A percentile compares a stretch with the other conserved stretches of the same genome.
Evolutionary conservation across 495 filamentous ascomycete genomes (phyloP).

Genomic region (Talaromyces proteolyticus): DNA sequence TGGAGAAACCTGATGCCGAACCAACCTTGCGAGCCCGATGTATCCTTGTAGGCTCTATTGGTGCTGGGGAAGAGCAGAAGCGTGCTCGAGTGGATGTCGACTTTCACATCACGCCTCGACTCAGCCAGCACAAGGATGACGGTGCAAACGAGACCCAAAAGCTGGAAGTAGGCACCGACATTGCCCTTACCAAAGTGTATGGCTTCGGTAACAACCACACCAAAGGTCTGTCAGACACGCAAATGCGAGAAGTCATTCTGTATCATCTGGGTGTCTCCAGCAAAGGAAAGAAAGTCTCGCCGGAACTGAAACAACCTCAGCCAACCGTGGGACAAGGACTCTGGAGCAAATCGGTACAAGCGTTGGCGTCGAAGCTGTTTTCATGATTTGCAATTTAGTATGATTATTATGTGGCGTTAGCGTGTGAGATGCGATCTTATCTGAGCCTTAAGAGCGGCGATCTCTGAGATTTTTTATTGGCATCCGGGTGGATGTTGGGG

Average conservation of each 20-base stretch:
- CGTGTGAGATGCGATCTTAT: no score
- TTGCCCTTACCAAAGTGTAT: constrained; percentile 39
- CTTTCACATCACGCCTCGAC: constrained; percentile 24
- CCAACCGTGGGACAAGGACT: constrained; percentile 27
- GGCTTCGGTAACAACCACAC: constrained; percentile 33
- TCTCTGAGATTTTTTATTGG: no score
- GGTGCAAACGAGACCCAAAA: constrained; percentile 16
- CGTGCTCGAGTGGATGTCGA: constrained; percentile 34
- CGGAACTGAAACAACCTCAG: not conserved
- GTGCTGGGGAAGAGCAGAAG: constrained; percentile 10
- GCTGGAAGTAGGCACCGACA: constrained; percentile 33
- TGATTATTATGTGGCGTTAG: no score
- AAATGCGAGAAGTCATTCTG: constrained; percentile 32
- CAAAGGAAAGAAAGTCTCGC: constrained; percentile 12
- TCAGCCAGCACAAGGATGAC: constrained; percentile 9
- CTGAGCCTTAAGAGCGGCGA: no score
- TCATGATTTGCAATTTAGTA: no score
- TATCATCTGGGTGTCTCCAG: constrained; percentile 18
- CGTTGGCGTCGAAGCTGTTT: constrained; percentile 30
- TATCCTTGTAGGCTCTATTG: constrained; percentile 24
- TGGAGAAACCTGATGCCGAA: constrained; percentile 16
- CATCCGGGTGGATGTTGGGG: no score
- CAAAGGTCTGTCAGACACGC: constrained; percentile 20
- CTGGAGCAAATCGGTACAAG: constrained; percentile 36
- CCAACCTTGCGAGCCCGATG: constrained; percentile 35